phyloP scores from a whole-genome alignment of 1,139 yeast genomes.

The Yamadazyma aaseri region DNA sequence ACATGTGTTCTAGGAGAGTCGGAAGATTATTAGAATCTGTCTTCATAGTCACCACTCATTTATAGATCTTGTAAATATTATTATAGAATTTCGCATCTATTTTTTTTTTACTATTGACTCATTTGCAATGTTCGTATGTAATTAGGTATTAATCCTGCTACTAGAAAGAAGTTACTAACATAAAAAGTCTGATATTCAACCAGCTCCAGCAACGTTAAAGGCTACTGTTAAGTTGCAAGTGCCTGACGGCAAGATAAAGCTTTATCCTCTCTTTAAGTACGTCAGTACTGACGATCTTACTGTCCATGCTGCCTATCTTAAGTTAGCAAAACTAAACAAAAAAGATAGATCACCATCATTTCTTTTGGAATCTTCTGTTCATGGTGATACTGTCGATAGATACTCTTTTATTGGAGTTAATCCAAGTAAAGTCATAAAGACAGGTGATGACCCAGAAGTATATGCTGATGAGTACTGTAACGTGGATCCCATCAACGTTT shows the following conservation, averaged over 20 bases:
- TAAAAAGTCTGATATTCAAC: slow-evolving; percentile 50
- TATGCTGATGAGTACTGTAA: slow-evolving; percentile 36
- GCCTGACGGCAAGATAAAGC: slow-evolving; percentile 35
- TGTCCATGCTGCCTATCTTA: slow-evolving; percentile 87
- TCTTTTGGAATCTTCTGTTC: slow-evolving; percentile 81
- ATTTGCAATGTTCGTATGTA: slow-evolving; percentile 13
- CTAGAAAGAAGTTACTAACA: slow-evolving; percentile 15
- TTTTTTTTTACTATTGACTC: slow-evolving; percentile 4
- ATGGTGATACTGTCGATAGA: slow-evolving; percentile 86
- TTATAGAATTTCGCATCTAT: background rate
- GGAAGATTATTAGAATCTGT: background rate
- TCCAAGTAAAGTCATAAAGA: slow-evolving; percentile 77
- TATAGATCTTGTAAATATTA: slow-evolving; percentile 2
- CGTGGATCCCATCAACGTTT: slow-evolving; percentile 73
- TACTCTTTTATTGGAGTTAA: slow-evolving; percentile 86
- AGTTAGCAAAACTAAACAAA: slow-evolving; percentile 71
- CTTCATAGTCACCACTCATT: no score
- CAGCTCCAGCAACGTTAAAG: slow-evolving; percentile 52
- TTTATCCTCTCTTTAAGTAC: slow-evolving; percentile 78
- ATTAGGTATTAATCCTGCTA: background rate
- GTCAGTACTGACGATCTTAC: slow-evolving; percentile 77
- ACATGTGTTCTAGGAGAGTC: slow-evolving; percentile 28
- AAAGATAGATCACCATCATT: slow-evolving; percentile 65
- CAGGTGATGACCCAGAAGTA: slow-evolving; percentile 53
- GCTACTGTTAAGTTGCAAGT: slow-evolving; percentile 42